Base-by-base conservation (phyloP, 2,329 filamentous ascomycete species). In the Mycosphaerelloides madeirae region DNA sequence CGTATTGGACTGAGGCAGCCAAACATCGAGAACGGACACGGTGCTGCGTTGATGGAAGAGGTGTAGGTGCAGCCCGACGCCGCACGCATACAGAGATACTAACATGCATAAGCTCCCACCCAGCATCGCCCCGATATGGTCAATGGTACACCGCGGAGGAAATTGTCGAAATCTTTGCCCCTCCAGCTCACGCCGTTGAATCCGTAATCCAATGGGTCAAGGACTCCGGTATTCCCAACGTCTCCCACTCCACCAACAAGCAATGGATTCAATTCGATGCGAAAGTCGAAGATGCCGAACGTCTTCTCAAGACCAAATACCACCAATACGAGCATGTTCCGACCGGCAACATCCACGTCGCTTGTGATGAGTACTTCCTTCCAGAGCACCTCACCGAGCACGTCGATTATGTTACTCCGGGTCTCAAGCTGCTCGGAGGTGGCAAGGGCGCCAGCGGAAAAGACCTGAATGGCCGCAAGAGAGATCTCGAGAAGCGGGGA, bases 271-370 rank as follows among this genome's bases (percentile, higher is more conserved):
- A 70, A 49, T 69, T 73, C 36, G 66, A 72, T 49, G 65, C 67
- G 8, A 59, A 63, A 2, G 64, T 64, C 7, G 46, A 52, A 4
- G 62, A 73, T 38, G 64, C 64, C 2, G 70, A 73, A 22, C 46
- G 46, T 19, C 55, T 73, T 3, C 56, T 73, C 14, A 60, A 64
- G 51, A 62, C 68, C 41, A 78, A 81, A 51, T 80, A 76, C 39
- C 77, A 80, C 44, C 71, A 80, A 29, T 75, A 78, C 47, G 79
- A 84, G 59, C 76, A 81, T 61, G 72, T 73, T 11, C 64, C 72
- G 6, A 64, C 75, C 35, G 78, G 73, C 1, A 61, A 60, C 28
- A 58, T 60, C 39, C 64, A 66, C 31, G 57, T 70, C 29, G 68
- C 65, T 18, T 69, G 65, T 43, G 65, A 67, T 40, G 57, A 55